Percentiles rank a stretch among this genome's conserved stretches.
Evolutionary conservation across 805 yeast species (phyloP).

Genomic region (Ogataea pignaliae): DNA sequence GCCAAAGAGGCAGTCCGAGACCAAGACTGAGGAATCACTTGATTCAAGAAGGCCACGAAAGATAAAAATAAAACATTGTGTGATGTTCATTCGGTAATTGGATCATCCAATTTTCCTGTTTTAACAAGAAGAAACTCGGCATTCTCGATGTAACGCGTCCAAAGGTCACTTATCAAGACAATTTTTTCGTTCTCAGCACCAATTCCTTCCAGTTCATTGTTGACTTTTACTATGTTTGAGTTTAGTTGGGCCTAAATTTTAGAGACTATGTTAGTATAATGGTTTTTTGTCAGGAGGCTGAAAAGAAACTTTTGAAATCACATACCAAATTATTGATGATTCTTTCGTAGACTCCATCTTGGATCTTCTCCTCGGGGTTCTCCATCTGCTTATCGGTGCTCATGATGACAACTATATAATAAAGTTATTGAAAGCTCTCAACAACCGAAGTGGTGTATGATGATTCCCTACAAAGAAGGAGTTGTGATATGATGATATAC

Average conservation of each 20-base stretch:
- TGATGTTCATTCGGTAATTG: slow-evolving; percentile 11
- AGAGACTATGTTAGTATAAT: slow-evolving; percentile 4
- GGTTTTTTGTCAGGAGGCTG: too few relatives aligned
- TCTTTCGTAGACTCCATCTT: slow-evolving; percentile 67
- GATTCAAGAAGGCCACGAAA: too few relatives aligned
- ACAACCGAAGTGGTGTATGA: too few relatives aligned
- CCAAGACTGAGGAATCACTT: too few relatives aligned
- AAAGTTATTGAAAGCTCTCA: too few relatives aligned
- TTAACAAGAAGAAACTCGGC: slow-evolving; percentile 66
- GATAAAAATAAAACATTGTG: neutral
- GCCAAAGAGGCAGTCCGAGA: too few relatives aligned
- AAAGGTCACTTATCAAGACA: slow-evolving; percentile 69
- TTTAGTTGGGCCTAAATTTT: slow-evolving; percentile 60
- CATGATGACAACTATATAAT: neutral
- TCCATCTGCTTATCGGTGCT: slow-evolving; percentile 46
- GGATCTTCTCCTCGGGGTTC: slow-evolving; percentile 82
- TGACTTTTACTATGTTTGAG: slow-evolving; percentile 62
- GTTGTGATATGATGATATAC: too few relatives aligned
- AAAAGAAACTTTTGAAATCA: slow-evolving; percentile 8
- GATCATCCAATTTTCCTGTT: slow-evolving; percentile 51
- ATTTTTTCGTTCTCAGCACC: slow-evolving; percentile 64
- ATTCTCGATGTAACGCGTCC: slow-evolving; percentile 71
- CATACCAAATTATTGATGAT: slow-evolving; percentile 73
- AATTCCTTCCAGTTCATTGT: slow-evolving; percentile 54
- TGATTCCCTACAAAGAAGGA: too few relatives aligned